These are phyloP conservation scores for Phytophthora foliorum DNA, from an alignment of 352 stramenopile genomes.

Conservation along the genomic window DNA sequence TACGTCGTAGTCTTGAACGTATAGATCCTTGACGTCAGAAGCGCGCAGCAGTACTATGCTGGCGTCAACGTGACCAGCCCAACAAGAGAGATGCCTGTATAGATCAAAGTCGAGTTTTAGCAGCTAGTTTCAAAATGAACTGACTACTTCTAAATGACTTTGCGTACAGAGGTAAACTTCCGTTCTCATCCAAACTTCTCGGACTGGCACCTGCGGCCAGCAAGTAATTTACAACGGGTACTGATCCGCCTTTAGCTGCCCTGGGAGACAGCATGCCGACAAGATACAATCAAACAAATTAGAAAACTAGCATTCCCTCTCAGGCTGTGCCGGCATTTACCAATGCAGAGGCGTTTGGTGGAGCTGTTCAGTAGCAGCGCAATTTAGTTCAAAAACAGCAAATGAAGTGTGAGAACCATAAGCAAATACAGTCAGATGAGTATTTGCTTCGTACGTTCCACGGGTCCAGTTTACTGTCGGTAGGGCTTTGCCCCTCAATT, in stretches of 20 bases:
- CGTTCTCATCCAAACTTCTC: constrained; percentile 69
- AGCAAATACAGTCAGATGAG: not conserved
- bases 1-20: constrained; percentile 78
- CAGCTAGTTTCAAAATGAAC: not conserved
- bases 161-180: constrained; percentile 71
- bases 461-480: constrained; percentile 63
- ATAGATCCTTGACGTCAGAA: constrained; percentile 66
- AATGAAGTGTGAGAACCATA: not conserved
- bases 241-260: constrained; percentile 72
- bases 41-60: constrained; percentile 59
- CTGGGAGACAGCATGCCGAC: constrained; percentile 24
- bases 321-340: constrained; percentile 25
- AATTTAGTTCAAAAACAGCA: not conserved
- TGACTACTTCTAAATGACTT: not conserved
- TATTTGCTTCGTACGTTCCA: constrained; percentile 54
- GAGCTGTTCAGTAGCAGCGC: constrained; percentile 36
- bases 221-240: constrained; percentile 64
- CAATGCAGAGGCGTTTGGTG: constrained; percentile 80
- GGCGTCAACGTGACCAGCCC: constrained; percentile 68
- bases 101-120: not conserved
- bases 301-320: not conserved
- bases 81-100: constrained; percentile 71
- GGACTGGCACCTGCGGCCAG: constrained; percentile 58
- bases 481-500: constrained; percentile 57
- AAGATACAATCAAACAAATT: not conserved